phyloP scores from a whole-genome alignment of 805 yeast genomes.

The Metschnikowia similis region DNA sequence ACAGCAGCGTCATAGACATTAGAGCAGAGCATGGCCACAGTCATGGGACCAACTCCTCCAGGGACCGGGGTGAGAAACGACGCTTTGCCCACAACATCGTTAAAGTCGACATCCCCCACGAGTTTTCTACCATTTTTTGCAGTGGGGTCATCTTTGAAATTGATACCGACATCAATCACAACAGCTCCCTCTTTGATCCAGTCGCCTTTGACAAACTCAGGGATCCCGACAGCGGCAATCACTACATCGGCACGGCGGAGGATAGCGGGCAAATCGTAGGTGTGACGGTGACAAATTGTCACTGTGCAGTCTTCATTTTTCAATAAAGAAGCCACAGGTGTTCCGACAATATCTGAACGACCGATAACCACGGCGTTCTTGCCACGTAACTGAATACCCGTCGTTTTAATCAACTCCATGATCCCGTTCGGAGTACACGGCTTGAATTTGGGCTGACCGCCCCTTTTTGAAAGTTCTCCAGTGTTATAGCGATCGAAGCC shows the following conservation, averaged over 20 bases:
- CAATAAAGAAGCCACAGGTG: constrained; percentile 83
- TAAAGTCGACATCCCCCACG: constrained; percentile 95
- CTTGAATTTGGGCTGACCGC: constrained; percentile 74
- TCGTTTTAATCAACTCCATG: constrained; percentile 69
- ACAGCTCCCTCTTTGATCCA: constrained; percentile 83
- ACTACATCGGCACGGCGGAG: constrained; percentile 78
- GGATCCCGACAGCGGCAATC: constrained; percentile 87
- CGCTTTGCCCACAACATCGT: constrained; percentile 57
- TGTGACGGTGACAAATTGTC: constrained; percentile 76
- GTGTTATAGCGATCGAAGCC: constrained; percentile 88
- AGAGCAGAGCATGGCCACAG: constrained; percentile 90
- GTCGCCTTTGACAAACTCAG: constrained; percentile 80
- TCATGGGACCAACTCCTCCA: constrained; percentile 99
- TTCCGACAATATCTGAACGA: constrained; percentile 93
- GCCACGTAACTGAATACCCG: constrained; percentile 68
- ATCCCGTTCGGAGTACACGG: constrained; percentile 98
- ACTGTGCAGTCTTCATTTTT: constrained; percentile 83
- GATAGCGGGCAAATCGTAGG: constrained; percentile 52
- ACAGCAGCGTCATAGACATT: constrained; percentile 82
- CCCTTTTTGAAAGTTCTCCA: constrained; percentile 85
- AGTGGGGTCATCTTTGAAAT: constrained; percentile 71
- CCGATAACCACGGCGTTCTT: constrained; percentile 88
- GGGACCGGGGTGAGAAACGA: constrained; percentile 91
- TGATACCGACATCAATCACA: constrained; percentile 93
- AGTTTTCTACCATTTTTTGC: constrained; percentile 75